Percentiles rank a stretch among this genome's conserved stretches.
Evolutionary conservation across 2,329 filamentous ascomycete genomes (phyloP).

Genomic region (Curvularia lunata): DNA sequence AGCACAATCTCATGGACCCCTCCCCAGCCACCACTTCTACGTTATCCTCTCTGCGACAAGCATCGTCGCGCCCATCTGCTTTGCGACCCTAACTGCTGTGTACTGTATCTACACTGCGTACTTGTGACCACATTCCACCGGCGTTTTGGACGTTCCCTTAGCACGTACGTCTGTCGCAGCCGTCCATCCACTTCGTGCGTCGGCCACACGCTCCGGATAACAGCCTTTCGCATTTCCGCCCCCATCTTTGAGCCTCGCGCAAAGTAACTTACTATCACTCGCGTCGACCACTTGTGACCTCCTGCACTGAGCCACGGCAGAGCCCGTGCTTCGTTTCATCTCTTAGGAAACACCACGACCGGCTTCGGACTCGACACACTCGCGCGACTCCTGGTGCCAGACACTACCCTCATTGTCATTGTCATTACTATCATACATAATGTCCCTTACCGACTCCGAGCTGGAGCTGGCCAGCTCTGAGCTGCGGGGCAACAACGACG

Average conservation of each 20-base stretch:
- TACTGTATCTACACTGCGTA: slow-evolving; percentile 18
- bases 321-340: slow-evolving; percentile 44
- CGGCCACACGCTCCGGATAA: slow-evolving; percentile 12
- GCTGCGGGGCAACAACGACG: slow-evolving; percentile 43
- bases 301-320: slow-evolving; percentile 26
- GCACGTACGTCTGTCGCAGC: slow-evolving; percentile 20
- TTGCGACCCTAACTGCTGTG: slow-evolving; percentile 16
- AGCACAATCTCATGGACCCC: slow-evolving; percentile 19
- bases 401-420: slow-evolving; percentile 1
- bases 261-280: slow-evolving; percentile 14
- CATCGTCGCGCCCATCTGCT: slow-evolving; percentile 16
- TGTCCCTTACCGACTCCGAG: slow-evolving; percentile 45
- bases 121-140: slow-evolving; percentile 10
- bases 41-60: slow-evolving; percentile 22
- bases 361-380: slow-evolving; percentile 27
- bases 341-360: slow-evolving; percentile 17
- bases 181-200: slow-evolving; percentile 11
- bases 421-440: slow-evolving; percentile 19
- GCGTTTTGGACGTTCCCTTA: neutral
- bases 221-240: slow-evolving; percentile 28
- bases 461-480: slow-evolving; percentile 39
- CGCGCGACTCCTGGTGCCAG: slow-evolving; percentile 24
- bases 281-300: slow-evolving; percentile 26
- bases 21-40: slow-evolving; percentile 27
- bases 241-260: slow-evolving; percentile 30